These are phyloP conservation scores for Chaetomium cochliodes DNA, from an alignment of 495 filamentous ascomycete species.

Conservation along the genomic window DNA sequence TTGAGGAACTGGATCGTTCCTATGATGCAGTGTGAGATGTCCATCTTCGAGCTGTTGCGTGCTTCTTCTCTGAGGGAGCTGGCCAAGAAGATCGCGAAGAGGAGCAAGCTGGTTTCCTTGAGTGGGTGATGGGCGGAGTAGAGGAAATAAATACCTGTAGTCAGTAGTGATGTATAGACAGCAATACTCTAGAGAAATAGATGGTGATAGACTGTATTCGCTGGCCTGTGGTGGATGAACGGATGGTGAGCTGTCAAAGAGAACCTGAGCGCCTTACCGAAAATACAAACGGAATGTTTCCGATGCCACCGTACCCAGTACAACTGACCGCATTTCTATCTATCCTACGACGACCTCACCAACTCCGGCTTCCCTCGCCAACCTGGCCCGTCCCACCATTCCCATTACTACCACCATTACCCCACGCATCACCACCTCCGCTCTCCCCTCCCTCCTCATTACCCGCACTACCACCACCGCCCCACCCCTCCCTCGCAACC, in stretches of 20 bases:
- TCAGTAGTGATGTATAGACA: too few species aligned
- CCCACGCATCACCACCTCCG: neutral
- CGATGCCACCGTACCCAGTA: neutral
- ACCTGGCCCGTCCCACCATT: neutral
- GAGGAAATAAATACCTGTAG: too few species aligned
- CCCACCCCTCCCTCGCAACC: constrained; percentile 41
- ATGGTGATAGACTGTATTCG: too few species aligned
- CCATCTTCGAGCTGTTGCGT: too few species aligned
- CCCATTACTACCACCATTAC: neutral
- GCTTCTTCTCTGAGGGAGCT: neutral
- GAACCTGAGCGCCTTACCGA: too few species aligned
- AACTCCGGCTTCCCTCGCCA: constrained; percentile 4
- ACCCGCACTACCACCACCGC: neutral
- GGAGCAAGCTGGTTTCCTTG: too few species aligned
- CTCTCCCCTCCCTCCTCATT: neutral
- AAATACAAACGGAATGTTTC: too few species aligned
- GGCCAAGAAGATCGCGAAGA: neutral
- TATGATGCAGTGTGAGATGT: neutral
- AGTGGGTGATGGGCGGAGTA: too few species aligned
- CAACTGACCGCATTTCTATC: neutral
- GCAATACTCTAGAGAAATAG: too few species aligned
- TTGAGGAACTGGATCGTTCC: constrained; percentile 42
- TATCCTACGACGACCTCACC: neutral
- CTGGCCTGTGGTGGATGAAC: too few species aligned
- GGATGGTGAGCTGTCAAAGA: too few species aligned